Base-by-base conservation (phyloP, 768 basidiomycete genomes). In the Trametes elegans region DNA sequence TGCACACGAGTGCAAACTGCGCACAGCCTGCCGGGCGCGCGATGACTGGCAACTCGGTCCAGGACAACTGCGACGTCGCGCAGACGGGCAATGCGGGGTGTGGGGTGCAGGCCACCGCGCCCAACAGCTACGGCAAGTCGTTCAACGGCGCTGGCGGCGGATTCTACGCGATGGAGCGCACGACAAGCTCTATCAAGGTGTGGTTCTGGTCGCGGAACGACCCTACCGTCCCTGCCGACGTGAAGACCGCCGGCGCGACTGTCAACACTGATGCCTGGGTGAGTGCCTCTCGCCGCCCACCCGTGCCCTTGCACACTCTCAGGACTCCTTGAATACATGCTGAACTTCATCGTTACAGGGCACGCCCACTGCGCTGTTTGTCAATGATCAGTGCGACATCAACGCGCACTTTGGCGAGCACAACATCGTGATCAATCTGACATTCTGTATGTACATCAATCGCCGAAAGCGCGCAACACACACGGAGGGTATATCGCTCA, bases 351-450 rank as follows among this genome's bases (percentile, higher is more conserved):
- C 19, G 26, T 42, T 14, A 26, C 55, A 83, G 83, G 84, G 87
- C 8, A 76, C 68, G 0, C 86, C 87, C 3, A 62, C 67, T 1
- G 88, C 86, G 19, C 75, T 72, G 64, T 90, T 87, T 70, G 85
- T 85, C 9, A 76, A 73, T 60, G 77, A 72, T 1, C 68, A 73
- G 43, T 91, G 88, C 63, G 70, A 85, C 55, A 75, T 91, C 38
- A 55, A 71, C 40, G 70, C 73, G 44, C 70, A 82, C 51, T 83
- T 89, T 60, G 70, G 76, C 9, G 57, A 73, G 1, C 78, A 87
- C 62, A 83, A 81, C 56, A 87, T 88, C 51, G 72, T 88, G 57
- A 83, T 90, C 60, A 82, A 88, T 59, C 74, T 87, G 53, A 82
- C 84, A 1, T 80, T 88, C 63, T 87, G 87, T 86, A 58, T 62